Evolutionary conservation across 805 yeast genomes (phyloP), one percentile per base, ranked within the genome.

Genomic region (Candida maesae): DNA sequence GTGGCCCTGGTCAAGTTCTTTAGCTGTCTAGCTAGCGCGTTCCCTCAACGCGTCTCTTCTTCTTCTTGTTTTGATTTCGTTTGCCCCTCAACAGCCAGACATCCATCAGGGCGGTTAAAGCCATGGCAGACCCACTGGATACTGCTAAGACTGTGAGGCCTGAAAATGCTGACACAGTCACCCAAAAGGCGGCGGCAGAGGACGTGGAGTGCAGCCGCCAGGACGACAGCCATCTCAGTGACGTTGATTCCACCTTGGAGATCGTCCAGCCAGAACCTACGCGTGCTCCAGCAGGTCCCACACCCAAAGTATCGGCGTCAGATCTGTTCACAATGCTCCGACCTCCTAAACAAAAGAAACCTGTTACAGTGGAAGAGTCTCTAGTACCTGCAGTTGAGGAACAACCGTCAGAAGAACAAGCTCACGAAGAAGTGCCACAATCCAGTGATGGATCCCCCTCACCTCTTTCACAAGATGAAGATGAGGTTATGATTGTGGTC

Each of bases 261-360:
- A 14, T 15, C 12, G 15, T 16, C 8, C 17, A 28, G 6, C 31
- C 8, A 7, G 18, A 28, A 8, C 17, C 31, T 8, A 9, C 8
- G 18, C 6, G 12, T 6, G 31, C 6, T 6, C 13, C 31, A 7
- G 13, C 10, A 6, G 11, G 18, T 14, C 27, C 35, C 7, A n/a
- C 6, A 4, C 10, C 9, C 15, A 45, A 41, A 19, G 45, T 41
- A 9, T 34, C 39, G 8, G 40, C 47, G 7, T 18, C 44, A 2
- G 53, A 50, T 9, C 28, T 50, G 4, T 50, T 50, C 42, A 50
- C 33, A 35, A 20, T 20, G 5, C 29, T 40, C 11, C 39, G 38
- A 2, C 32, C 38, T 6, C 18, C 27, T 16, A n/a, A 6, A 9
- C 25, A 16, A 23, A 24, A 16, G 24, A 25, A 25, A n/a, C 28